Evolutionary conservation across 2,329 filamentous ascomycete species (phyloP), one percentile per base, ranked within the genome.

Genomic region (Colletotrichum scovillei): DNA sequence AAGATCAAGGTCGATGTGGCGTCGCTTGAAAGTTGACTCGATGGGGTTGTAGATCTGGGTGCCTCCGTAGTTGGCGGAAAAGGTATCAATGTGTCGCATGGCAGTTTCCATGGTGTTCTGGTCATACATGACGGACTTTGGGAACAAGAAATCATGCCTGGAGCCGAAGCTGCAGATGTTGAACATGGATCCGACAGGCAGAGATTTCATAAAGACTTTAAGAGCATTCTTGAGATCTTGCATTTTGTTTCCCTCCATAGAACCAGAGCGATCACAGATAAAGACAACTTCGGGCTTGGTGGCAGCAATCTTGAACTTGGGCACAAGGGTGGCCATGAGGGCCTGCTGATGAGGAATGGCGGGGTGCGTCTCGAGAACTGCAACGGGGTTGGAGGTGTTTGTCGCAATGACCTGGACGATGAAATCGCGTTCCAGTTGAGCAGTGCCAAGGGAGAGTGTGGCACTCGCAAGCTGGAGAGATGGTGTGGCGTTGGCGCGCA

Each of bases 131-230:
- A 81, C 80, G 2, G 88, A 90, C 32, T 83, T 82, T 0, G 79
- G 62, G 83, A 85, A 91, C 7, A 91, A 80, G 64, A 89, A 88
- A 1, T 77, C 74, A 72, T 85, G 82, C 0, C 7, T 49, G 1
- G 80, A 84, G 14, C 92, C 92, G 65, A 94, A 94, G 5, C 90
- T 92, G 78, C 90, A 92, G 67, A 94, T 91, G 78, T 94, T 93
- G 85, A 94, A 94, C 77, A 89, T 89, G 74, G 89, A 84, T 5
- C 91, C 90, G 1, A 91, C 76, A 0, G 91, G 91, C 2, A 94
- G 82, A 0, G 90, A 92, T 78, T 92, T 92, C 69, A 93, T 82
- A 76, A 93, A 93, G 26, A 93, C 83, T 5, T 88, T 86, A 26
- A 93, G 83, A 0, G 91, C 91, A 1, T 86, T 81, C 28, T 86